Conservation (phyloP, 371 early-diverging fungal species). For the Zopfochytrium polystomum region DNA sequence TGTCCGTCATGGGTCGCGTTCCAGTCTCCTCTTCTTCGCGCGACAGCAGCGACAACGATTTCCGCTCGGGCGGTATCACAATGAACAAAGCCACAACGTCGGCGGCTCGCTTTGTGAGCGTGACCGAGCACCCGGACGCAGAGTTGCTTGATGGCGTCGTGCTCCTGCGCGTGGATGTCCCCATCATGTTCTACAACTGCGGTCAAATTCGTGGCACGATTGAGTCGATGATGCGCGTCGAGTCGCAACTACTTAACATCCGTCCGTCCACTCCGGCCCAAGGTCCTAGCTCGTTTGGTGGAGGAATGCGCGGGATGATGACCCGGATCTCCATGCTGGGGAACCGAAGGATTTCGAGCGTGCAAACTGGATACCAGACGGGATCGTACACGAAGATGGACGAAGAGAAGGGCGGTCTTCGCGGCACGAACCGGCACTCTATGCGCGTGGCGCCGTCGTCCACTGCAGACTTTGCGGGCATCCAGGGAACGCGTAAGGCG, state of each 20-base stretch:
- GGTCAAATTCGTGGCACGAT: constrained; percentile 23
- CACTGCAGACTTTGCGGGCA: neutral
- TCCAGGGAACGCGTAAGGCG: constrained; percentile 4
- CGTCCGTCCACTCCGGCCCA: neutral
- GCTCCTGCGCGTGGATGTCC: too few species aligned
- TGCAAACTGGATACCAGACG: too few species aligned
- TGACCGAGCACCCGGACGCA: constrained; percentile 34
- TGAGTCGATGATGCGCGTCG: constrained; percentile 20
- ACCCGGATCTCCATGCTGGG: neutral
- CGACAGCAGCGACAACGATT: neutral
- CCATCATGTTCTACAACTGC: constrained; percentile 40
- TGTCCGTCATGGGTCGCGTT: constrained; percentile 31
- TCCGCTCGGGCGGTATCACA: neutral
- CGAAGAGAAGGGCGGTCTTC: neutral
- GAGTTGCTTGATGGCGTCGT: constrained; percentile 27
- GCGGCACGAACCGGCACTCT: constrained; percentile 3
- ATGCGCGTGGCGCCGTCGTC: neutral
- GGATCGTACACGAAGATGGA: neutral
- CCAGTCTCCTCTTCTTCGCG: neutral
- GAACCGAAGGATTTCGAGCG: neutral
- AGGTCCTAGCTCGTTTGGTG: neutral
- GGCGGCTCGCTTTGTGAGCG: constrained; percentile 13
- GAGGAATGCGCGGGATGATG: neutral
- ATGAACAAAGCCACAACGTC: neutral
- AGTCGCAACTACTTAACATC: constrained; percentile 2